Percentiles rank a stretch among this genome's conserved stretches.
Evolutionary conservation across 176 grass and related monocot genomes (phyloP).

Genomic region (Oryza rufipogon): DNA sequence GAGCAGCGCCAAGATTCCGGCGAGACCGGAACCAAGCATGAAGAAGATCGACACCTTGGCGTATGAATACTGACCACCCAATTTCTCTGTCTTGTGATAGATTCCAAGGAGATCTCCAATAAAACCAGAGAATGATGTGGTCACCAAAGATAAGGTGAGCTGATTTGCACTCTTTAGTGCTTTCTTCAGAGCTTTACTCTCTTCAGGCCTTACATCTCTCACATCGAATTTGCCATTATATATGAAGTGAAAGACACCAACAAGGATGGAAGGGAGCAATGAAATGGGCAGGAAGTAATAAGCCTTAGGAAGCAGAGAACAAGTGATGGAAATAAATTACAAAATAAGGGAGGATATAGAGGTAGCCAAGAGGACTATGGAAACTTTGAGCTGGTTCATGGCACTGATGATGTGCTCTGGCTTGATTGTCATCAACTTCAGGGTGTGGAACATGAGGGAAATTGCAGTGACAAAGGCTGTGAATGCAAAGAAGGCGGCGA

Average conservation of each 20-base stretch:
- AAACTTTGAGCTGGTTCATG: not conserved
- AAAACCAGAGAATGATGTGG: not conserved
- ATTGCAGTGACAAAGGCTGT: not conserved
- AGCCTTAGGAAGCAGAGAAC: constrained; percentile 4
- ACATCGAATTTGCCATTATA: too few species aligned
- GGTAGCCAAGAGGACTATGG: not conserved
- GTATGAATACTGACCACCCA: not conserved
- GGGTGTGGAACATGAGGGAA: not conserved
- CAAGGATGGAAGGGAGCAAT: not conserved
- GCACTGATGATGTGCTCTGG: not conserved
- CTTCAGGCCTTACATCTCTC: not conserved
- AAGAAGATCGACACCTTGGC: not conserved
- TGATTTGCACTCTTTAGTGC: not conserved
- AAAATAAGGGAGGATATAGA: not conserved
- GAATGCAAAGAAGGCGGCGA: not conserved
- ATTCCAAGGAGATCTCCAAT: not conserved
- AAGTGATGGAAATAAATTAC: not conserved
- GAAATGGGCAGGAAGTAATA: constrained; percentile 2
- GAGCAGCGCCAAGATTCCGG: constrained; percentile 1
- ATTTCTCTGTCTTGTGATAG: not conserved
- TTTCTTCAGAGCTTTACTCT: not conserved
- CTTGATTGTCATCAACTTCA: not conserved
- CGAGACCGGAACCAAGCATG: not conserved
- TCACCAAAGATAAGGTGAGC: not conserved
- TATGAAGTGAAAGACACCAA: not conserved